Evolutionary conservation across 2,329 filamentous ascomycete species (phyloP).

Genomic region (Fusarium sp.): DNA sequence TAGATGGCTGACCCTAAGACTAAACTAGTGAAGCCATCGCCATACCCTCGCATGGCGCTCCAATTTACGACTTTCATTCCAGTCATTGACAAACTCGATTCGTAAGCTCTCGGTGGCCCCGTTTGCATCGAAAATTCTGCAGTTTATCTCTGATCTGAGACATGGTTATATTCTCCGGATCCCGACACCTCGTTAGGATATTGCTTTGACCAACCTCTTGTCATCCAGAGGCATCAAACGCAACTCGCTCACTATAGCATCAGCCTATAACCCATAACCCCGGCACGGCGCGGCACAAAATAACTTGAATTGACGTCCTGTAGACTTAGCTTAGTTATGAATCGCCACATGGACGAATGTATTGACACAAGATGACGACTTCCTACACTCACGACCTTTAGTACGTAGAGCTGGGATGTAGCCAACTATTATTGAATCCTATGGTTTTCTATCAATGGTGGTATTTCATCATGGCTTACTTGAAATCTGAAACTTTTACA

Average conservation of each 20-base stretch:
- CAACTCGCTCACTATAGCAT: background rate
- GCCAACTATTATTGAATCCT: background rate
- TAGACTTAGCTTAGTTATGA: background rate
- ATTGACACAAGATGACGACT: background rate
- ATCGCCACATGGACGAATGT: background rate
- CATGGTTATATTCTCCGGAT: background rate
- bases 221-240: background rate
- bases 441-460: background rate
- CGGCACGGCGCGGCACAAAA: background rate
- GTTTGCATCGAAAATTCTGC: slow-evolving; percentile 13
- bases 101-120: background rate
- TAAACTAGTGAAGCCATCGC: slow-evolving; percentile 26
- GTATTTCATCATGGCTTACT: too few species aligned
- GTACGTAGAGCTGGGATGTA: background rate
- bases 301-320: background rate
- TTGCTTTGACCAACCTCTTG: background rate
- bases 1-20: background rate
- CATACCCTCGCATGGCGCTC: slow-evolving; percentile 16
- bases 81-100: slow-evolving; percentile 2
- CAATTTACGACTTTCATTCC: slow-evolving; percentile 19
- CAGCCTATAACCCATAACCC: background rate
- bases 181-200: background rate
- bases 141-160: slow-evolving; percentile 15
- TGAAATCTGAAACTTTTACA: background rate
- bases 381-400: background rate